Evolutionary conservation across 163 green algal genomes (phyloP).

Genomic region (Volvox carteri): DNA sequence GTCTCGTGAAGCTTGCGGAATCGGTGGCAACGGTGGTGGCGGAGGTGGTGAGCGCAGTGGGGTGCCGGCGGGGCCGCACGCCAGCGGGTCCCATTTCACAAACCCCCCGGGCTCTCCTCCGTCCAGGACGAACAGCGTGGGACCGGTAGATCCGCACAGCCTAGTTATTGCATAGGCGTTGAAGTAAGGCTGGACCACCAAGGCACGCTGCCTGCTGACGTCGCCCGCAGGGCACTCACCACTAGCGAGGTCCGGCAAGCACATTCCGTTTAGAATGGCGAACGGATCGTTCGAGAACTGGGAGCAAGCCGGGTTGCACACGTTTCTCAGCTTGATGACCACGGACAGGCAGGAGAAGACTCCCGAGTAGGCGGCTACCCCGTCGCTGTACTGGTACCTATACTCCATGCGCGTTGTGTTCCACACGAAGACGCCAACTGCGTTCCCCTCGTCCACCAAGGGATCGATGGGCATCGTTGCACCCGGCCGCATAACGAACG

Average conservation of each 20-base stretch:
- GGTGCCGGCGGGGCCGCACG: constrained; percentile 32
- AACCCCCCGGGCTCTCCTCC: background rate
- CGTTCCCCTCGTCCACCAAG: background rate
- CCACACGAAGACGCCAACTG: constrained; percentile 34
- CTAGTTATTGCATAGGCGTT: background rate
- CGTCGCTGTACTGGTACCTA: constrained; percentile 42
- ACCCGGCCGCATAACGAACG: constrained; percentile 22
- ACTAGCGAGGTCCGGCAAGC: background rate
- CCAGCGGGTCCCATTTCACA: constrained; percentile 27
- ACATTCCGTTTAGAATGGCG: background rate
- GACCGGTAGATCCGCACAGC: constrained; percentile 1
- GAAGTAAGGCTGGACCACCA: constrained; percentile 36
- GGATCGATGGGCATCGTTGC: background rate
- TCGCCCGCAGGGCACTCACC: constrained; percentile 10
- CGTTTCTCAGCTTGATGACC: constrained; percentile 11
- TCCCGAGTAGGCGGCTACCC: background rate
- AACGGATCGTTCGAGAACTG: background rate
- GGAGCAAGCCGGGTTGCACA: constrained; percentile 23
- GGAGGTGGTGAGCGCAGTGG: background rate
- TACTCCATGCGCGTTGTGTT: constrained; percentile 1
- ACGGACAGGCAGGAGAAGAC: constrained; percentile 16
- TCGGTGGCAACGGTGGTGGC: background rate
- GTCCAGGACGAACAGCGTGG: background rate
- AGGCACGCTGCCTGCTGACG: background rate
- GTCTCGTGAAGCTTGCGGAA: background rate